These are phyloP conservation scores for Cladosporium sphaerospermum DNA, from an alignment of 2,329 filamentous ascomycete genomes.

Conservation along the genomic window DNA sequence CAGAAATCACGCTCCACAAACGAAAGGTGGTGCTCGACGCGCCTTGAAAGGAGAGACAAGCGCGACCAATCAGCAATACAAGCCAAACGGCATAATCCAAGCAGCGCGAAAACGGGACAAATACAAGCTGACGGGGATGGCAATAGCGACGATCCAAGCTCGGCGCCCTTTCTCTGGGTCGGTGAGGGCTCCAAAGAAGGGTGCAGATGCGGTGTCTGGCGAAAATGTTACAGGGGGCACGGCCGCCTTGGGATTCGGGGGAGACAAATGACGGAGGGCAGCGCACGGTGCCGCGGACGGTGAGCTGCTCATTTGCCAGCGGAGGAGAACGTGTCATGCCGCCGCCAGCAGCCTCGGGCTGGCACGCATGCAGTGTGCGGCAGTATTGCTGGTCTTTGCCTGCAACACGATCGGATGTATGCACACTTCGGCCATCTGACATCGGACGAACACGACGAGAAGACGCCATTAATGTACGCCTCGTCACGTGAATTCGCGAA, in stretches of 20 bases:
- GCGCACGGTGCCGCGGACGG: constrained; percentile 4
- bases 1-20: constrained; percentile 4
- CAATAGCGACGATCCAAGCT: constrained; percentile 5
- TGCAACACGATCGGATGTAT: background rate
- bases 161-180: constrained; percentile 7
- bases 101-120: constrained; percentile 1
- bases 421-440: background rate
- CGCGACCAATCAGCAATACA: constrained; percentile 4
- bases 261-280: constrained; percentile 8
- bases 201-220: constrained; percentile 6
- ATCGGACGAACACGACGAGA: background rate
- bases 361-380: background rate
- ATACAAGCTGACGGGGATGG: background rate
- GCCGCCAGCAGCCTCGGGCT: background rate
- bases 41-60: background rate
- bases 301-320: constrained; percentile 9
- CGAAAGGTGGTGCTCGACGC: constrained; percentile 6
- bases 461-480: background rate
- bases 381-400: background rate
- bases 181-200: constrained; percentile 9
- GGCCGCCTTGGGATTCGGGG: background rate
- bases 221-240: constrained; percentile 11
- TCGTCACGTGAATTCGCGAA: background rate
- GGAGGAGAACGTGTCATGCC: constrained; percentile 6
- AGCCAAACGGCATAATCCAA: constrained; percentile 8